phyloP scores from a whole-genome alignment of 2,329 filamentous ascomycete genomes.

The Ceratocystis variospora region DNA sequence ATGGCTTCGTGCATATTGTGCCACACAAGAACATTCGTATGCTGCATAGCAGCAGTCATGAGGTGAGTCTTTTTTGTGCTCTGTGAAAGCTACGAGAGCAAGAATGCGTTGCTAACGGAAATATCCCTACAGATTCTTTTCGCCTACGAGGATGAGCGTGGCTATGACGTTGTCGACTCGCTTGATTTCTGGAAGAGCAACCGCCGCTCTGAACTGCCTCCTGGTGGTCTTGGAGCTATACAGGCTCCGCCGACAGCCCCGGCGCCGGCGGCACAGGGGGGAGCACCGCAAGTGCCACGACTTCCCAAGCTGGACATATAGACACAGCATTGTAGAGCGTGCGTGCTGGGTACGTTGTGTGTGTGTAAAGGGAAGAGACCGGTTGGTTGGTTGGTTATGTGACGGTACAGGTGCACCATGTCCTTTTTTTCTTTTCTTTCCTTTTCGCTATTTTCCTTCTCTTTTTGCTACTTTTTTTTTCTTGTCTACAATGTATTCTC shows the following conservation, averaged over 20 bases:
- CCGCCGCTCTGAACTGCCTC: conserved; percentile 33
- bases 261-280: neutral
- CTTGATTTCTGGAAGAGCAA: conserved; percentile 88
- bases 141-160: conserved; percentile 89
- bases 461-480: conserved; percentile 10
- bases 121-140: conserved; percentile 62
- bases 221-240: conserved; percentile 10
- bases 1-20: conserved; percentile 85
- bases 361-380: conserved; percentile 6
- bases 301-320: conserved; percentile 17
- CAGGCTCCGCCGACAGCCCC: conserved; percentile 5
- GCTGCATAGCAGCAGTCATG: conserved; percentile 91
- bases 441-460: conserved; percentile 7
- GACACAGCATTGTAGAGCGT: neutral
- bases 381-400: conserved; percentile 6
- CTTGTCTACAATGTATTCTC: conserved; percentile 8
- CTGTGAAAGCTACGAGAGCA: no score
- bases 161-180: conserved; percentile 84
- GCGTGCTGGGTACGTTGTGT: neutral
- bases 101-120: neutral
- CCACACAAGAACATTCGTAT: conserved; percentile 94
- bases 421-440: conserved; percentile 3
- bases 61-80: conserved; percentile 41
- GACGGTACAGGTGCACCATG: neutral
- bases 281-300: conserved; percentile 12